Evolutionary conservation across 2,329 filamentous ascomycete species (phyloP).

Genomic region (Helotiales sp.): DNA sequence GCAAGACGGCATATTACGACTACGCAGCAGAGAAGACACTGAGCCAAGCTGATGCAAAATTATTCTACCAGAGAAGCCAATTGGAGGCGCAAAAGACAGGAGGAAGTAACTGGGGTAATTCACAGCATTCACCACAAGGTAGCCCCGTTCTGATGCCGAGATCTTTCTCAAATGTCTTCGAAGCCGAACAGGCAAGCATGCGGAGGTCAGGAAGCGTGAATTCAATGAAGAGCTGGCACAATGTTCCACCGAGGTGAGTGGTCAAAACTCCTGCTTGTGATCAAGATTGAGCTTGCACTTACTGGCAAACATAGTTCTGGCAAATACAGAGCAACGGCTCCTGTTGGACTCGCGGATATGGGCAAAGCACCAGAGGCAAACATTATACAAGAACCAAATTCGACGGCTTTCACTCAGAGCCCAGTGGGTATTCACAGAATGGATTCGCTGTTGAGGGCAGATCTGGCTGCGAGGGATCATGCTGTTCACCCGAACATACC

Average conservation of each 20-base stretch:
- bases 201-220: conserved; percentile 38
- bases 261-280: neutral
- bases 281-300: neutral
- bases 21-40: conserved; percentile 92
- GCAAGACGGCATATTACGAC: conserved; percentile 88
- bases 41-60: conserved; percentile 91
- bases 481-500: conserved; percentile 55
- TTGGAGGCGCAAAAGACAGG: conserved; percentile 51
- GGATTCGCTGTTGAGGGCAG: conserved; percentile 38
- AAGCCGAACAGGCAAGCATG: conserved; percentile 33
- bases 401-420: conserved; percentile 18
- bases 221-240: conserved; percentile 38
- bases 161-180: conserved; percentile 34
- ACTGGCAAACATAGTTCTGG: conserved; percentile 22
- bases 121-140: conserved; percentile 37
- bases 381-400: conserved; percentile 39
- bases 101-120: conserved; percentile 41
- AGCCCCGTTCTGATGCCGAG: conserved; percentile 40
- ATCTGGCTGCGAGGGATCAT: conserved; percentile 48
- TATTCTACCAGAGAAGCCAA: conserved; percentile 93
- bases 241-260: conserved; percentile 32
- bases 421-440: conserved; percentile 28
- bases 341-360: conserved; percentile 39
- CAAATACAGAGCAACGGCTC: conserved; percentile 37
- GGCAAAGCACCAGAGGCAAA: conserved; percentile 41